Percentiles rank a stretch among this genome's conserved stretches.
These are phyloP conservation scores for Isoetes taiwanensis DNA, from an alignment of 75 land plant genomes.

Conservation along the genomic window DNA sequence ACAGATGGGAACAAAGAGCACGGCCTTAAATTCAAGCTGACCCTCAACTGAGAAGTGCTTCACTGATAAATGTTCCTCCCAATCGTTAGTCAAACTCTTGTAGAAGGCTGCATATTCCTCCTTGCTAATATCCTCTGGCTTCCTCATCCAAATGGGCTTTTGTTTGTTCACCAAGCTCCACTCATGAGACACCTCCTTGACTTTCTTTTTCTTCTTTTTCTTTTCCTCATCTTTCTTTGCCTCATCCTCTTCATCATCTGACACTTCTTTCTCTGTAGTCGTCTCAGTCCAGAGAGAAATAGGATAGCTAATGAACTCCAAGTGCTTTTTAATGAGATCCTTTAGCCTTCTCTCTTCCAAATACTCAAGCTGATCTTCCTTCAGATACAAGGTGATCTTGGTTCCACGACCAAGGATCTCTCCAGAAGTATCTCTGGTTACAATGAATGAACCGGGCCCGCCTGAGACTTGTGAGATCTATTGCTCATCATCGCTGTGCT, in stretches of 20 bases:
- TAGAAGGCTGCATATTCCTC: constrained; percentile 57
- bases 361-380: constrained; percentile 20
- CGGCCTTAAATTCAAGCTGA: neutral
- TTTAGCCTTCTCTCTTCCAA: neutral
- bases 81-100: constrained; percentile 64
- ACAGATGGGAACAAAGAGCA: constrained; percentile 2
- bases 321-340: neutral
- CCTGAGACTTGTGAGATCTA: no score
- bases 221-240: neutral
- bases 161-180: constrained; percentile 45
- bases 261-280: neutral
- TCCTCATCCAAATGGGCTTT: constrained; percentile 69
- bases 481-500: no score
- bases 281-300: neutral
- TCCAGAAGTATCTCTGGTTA: constrained; percentile 12
- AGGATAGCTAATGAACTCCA: neutral
- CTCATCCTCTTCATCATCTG: neutral
- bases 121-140: constrained; percentile 67
- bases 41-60: constrained; percentile 71
- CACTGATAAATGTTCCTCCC: constrained; percentile 62
- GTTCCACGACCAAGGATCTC: constrained; percentile 54
- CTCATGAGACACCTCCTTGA: constrained; percentile 8
- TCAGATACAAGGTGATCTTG: constrained; percentile 33
- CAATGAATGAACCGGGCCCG: neutral
- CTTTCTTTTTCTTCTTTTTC: neutral